Evolutionary conservation across 169 alveolate species (phyloP).

Genomic region (Cryptosporidium ryanae): DNA sequence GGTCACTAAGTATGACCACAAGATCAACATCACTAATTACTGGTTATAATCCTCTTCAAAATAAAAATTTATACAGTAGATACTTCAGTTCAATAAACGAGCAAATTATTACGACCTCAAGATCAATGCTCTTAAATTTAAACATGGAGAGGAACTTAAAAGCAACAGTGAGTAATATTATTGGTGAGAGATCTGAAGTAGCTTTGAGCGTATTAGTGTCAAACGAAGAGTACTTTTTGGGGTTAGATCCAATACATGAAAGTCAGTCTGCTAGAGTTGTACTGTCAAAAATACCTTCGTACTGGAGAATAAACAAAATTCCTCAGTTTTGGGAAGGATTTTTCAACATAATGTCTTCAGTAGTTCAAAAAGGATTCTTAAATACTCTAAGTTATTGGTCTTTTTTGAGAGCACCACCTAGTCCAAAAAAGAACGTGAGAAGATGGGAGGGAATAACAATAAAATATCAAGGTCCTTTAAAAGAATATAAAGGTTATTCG

Average conservation of each 20-base stretch:
- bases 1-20: conserved; percentile 51
- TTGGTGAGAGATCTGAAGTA: conserved; percentile 66
- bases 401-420: conserved; percentile 68
- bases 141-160: conserved; percentile 16
- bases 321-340: conserved; percentile 74
- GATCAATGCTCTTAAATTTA: neutral
- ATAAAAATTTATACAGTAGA: neutral
- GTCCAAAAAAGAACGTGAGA: conserved; percentile 43
- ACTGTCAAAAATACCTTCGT: conserved; percentile 53
- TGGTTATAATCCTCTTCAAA: conserved; percentile 4
- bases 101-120: conserved; percentile 8
- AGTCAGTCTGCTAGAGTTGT: conserved; percentile 70
- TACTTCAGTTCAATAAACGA: neutral
- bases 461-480: conserved; percentile 62
- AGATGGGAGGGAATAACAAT: conserved; percentile 66
- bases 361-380: conserved; percentile 56
- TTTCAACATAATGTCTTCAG: conserved; percentile 62
- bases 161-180: conserved; percentile 34
- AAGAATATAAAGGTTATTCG: conserved; percentile 57
- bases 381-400: conserved; percentile 73
- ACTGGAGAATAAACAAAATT: conserved; percentile 56
- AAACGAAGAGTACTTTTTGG: conserved; percentile 44
- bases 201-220: conserved; percentile 22
- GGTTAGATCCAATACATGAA: conserved; percentile 44
- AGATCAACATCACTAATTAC: conserved; percentile 10